Conservation (phyloP, 352 stramenopile species). For the Pythium coloratum region DNA sequence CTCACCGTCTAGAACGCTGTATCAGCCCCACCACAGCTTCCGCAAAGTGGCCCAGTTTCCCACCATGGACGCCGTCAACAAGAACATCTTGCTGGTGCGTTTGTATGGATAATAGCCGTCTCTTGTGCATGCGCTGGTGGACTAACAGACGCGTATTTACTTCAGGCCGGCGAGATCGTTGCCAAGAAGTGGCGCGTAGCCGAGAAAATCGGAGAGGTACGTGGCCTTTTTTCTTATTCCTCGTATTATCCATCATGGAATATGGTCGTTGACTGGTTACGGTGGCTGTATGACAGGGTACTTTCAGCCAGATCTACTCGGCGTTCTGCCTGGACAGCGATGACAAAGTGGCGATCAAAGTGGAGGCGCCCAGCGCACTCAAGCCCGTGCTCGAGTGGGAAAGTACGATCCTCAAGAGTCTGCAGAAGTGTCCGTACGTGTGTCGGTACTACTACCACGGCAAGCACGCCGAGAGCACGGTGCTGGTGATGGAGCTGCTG, state of each 20-base stretch:
- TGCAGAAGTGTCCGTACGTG: conserved; percentile 82
- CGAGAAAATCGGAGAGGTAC: conserved; percentile 87
- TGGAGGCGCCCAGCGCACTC: conserved; percentile 81
- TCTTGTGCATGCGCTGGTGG: neutral
- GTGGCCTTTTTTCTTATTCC: neutral
- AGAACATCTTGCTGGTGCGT: conserved; percentile 82
- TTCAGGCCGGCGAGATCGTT: conserved; percentile 80
- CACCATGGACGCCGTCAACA: conserved; percentile 69
- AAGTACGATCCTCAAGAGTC: conserved; percentile 81
- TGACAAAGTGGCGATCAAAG: conserved; percentile 82
- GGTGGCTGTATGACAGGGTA: conserved; percentile 59
- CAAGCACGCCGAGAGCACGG: conserved; percentile 83
- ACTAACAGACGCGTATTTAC: neutral
- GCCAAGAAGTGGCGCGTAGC: conserved; percentile 82
- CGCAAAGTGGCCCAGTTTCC: neutral
- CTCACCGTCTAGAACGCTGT: neutral
- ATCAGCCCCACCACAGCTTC: neutral
- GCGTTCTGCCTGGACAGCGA: conserved; percentile 74
- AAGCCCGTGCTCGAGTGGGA: conserved; percentile 90
- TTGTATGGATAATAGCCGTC: conserved; percentile 4
- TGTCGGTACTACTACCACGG: conserved; percentile 86
- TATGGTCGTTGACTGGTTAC: too few species aligned
- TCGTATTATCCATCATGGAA: too few species aligned
- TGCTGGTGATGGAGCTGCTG: conserved; percentile 88
- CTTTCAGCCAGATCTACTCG: conserved; percentile 90